Base-by-base conservation (phyloP, 441 rosid genomes). In the Capsella rubella region DNA sequence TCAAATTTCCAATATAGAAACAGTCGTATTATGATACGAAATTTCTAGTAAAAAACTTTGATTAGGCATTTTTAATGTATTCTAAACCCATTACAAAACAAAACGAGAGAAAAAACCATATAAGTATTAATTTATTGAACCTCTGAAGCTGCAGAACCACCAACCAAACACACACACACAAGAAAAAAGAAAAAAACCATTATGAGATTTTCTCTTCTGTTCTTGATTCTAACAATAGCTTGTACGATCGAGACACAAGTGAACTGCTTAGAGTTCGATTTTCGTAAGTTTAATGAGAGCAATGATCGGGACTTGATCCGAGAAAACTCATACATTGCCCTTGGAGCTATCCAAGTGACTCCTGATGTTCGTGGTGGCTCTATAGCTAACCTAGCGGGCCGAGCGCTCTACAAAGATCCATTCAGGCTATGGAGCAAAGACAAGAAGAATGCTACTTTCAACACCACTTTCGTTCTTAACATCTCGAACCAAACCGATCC, bases 331-430 rank as follows among this genome's bases (percentile, higher is more conserved):
- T 5, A 21, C 11, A 40, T 85, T 12, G 73, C 9, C 40, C 4
- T 12, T 6, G 55, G 4, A 3, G 87, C 95, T 14, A 71, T 90
- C 69, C 91, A 90, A 82, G 86, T 92, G 31, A 90, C 97, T 3
- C 77, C 66, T 10, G 93, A 90, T 52, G 43, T 6, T 37, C 11
- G 1, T 0, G 87, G 82, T 42, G 74, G 6, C 2, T 0, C 75
- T 0, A 68, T 83, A 2, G n/a, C 5, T 2, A 61, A 87, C 64
- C 13, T 0, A 6, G 51, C 83, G 0, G 94, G 96, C 8, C 70
- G 95, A 8, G 78, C 67, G 0, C 69, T 82, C 13, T 84, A 81
- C 85, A 7, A 4, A 3, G 1, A 59, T 16, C 79, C 61, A 13
- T 85, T 89, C 82, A 84, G 64, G 59, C 77, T 92, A 4, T 82